A percentile compares a stretch with the other conserved stretches of the same genome.
phyloP scores from a whole-genome alignment of 129 eudicot genomes.

The Lactuca sativa region DNA sequence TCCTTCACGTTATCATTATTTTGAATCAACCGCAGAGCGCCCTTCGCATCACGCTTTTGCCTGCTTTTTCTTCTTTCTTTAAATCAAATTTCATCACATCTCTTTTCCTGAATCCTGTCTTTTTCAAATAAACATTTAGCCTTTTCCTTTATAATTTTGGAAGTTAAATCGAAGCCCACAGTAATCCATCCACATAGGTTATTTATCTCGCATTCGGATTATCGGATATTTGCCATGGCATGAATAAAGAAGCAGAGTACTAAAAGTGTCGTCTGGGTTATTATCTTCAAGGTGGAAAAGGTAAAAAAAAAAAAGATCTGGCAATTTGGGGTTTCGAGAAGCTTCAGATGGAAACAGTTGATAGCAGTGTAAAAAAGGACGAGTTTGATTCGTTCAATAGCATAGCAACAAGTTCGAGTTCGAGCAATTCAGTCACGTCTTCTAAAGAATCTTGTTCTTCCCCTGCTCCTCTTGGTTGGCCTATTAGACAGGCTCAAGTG shows the following conservation, averaged over 20 bases:
- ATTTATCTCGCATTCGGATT: slow-evolving; percentile 12
- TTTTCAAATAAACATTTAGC: slow-evolving; percentile 18
- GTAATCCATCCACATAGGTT: not conserved
- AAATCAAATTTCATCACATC: slow-evolving; percentile 36
- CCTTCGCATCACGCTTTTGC: slow-evolving; percentile 32
- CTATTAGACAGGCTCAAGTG: slow-evolving; percentile 56
- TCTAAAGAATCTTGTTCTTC: slow-evolving; percentile 41
- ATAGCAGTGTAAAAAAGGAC: slow-evolving; percentile 26
- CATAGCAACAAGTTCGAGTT: slow-evolving; percentile 38
- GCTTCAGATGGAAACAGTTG: slow-evolving; percentile 41
- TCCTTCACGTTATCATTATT: slow-evolving; percentile 31
- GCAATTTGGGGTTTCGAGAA: slow-evolving; percentile 22
- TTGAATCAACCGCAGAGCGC: slow-evolving; percentile 30
- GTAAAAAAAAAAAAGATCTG: slow-evolving; percentile 26
- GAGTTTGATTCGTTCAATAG: slow-evolving; percentile 43
- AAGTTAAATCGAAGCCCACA: slow-evolving; percentile 13
- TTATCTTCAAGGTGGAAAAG: slow-evolving; percentile 24
- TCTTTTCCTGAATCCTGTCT: slow-evolving; percentile 12
- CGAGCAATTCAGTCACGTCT: slow-evolving; percentile 38
- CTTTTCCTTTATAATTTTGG: slow-evolving; percentile 28
- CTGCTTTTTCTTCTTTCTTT: slow-evolving; percentile 17
- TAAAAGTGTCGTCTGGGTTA: slow-evolving; percentile 12
- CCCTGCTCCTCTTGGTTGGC: slow-evolving; percentile 72
- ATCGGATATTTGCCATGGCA: slow-evolving; percentile 15
- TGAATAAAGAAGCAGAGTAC: slow-evolving; percentile 17